Percentiles rank a stretch among this genome's conserved stretches.
These are phyloP conservation scores for Rhodotorula diobovata DNA, from an alignment of 768 basidiomycete genomes.

Conservation along the genomic window DNA sequence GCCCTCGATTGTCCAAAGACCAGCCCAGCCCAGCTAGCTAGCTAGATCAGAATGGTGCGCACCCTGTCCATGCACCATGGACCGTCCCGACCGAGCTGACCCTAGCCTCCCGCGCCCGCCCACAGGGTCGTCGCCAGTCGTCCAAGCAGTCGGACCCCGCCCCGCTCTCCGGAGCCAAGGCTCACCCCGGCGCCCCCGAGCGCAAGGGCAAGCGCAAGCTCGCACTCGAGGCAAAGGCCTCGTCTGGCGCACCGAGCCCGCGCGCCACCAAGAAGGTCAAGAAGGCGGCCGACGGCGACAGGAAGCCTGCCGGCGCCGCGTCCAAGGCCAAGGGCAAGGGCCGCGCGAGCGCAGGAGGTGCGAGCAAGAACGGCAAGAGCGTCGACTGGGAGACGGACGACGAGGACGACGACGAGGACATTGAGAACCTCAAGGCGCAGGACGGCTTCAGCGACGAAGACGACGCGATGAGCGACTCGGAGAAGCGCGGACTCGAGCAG, in stretches of 20 bases:
- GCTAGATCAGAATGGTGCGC: too few relatives aligned
- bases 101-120: background rate
- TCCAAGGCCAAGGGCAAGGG: conserved; percentile 6
- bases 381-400: conserved; percentile 31
- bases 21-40: background rate
- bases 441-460: conserved; percentile 55
- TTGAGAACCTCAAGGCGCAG: conserved; percentile 46
- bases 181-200: conserved; percentile 24
- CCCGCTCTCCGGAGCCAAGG: conserved; percentile 22
- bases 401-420: conserved; percentile 9
- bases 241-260: background rate
- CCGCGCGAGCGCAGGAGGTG: background rate
- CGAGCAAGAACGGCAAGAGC: conserved; percentile 10
- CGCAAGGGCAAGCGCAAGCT: conserved; percentile 38
- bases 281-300: background rate
- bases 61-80: background rate
- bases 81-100: background rate
- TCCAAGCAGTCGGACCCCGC: conserved; percentile 32
- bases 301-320: background rate
- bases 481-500: conserved; percentile 52
- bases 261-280: background rate
- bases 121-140: conserved; percentile 29
- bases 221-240: conserved; percentile 24
- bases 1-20: too few relatives aligned
- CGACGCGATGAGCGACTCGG: conserved; percentile 53